Conservation (phyloP, 2,329 filamentous ascomycete genomes). For the Exophiala viscosa region DNA sequence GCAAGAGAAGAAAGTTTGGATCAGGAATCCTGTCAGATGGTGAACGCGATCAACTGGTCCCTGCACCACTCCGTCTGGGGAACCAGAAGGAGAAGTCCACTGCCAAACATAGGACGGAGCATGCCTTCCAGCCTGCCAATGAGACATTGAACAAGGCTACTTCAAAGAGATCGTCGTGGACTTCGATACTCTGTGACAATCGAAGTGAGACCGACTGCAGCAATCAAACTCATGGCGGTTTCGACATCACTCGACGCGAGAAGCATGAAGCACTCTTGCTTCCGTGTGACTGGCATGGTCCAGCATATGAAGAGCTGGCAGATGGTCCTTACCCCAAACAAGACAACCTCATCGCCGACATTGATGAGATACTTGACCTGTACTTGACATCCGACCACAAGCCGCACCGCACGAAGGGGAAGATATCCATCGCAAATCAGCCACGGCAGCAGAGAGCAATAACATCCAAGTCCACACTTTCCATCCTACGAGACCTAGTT, state of each 20-base stretch:
- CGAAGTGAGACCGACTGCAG: neutral
- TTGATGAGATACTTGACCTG: slow-evolving; percentile 10
- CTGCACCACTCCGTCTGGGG: neutral
- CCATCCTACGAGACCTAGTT: no score
- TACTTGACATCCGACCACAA: slow-evolving; percentile 1
- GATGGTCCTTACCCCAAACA: neutral
- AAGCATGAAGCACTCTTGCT: no score
- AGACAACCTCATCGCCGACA: neutral
- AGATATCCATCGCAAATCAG: neutral
- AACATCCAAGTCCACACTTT: no score
- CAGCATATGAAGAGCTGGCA: no score
- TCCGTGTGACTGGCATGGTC: no score
- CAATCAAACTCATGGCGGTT: neutral
- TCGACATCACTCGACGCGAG: no score
- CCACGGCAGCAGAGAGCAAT: no score
- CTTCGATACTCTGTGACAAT: neutral
- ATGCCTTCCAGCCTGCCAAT: no score
- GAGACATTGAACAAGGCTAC: neutral
- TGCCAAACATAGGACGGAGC: no score
- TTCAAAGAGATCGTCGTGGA: neutral
- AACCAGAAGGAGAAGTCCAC: no score
- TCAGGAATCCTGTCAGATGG: neutral
- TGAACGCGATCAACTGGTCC: neutral
- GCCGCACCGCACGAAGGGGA: neutral
- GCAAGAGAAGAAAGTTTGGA: no score